phyloP scores from a whole-genome alignment of 129 eudicot genomes.

The Helianthus tuberosus region DNA sequence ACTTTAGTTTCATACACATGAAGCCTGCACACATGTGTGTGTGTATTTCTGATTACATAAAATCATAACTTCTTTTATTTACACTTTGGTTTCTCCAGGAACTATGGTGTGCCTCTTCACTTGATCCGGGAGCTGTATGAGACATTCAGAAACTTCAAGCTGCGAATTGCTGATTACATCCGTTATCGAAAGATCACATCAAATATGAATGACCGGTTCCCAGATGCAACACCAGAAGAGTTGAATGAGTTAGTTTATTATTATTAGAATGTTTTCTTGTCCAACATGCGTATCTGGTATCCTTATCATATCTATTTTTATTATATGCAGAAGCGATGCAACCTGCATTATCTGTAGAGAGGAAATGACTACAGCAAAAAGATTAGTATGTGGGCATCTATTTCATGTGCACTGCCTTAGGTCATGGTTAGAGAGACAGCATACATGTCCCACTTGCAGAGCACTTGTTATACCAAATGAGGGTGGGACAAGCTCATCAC shows the following conservation, averaged over 20 bases:
- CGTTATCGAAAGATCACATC: slow-evolving; percentile 98
- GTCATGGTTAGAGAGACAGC: slow-evolving; percentile 95
- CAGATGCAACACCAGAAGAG: slow-evolving; percentile 98
- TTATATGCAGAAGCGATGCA: slow-evolving; percentile 79
- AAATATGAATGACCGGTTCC: slow-evolving; percentile 98
- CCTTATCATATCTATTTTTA: slow-evolving; percentile 17
- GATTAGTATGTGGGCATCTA: slow-evolving; percentile 87
- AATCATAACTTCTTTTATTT: slow-evolving; percentile 5
- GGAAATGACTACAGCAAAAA: slow-evolving; percentile 97
- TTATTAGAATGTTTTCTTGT: not conserved
- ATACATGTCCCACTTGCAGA: slow-evolving; percentile 97
- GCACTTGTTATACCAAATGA: slow-evolving; percentile 94
- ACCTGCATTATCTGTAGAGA: slow-evolving; percentile 99
- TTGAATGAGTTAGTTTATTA: slow-evolving; percentile 55
- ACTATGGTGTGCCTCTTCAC: slow-evolving; percentile 97
- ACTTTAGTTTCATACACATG: not conserved
- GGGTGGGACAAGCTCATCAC: slow-evolving; percentile 57
- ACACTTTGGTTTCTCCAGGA: slow-evolving; percentile 52
- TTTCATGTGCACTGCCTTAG: slow-evolving; percentile 98
- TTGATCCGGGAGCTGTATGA: slow-evolving; percentile 97
- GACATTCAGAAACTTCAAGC: slow-evolving; percentile 93
- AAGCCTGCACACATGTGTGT: not conserved
- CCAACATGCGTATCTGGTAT: not conserved
- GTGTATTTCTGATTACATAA: not conserved
- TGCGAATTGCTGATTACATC: slow-evolving; percentile 90